Conservation (phyloP, 2,329 filamentous ascomycete species). For the Juglanconis oblonga region DNA sequence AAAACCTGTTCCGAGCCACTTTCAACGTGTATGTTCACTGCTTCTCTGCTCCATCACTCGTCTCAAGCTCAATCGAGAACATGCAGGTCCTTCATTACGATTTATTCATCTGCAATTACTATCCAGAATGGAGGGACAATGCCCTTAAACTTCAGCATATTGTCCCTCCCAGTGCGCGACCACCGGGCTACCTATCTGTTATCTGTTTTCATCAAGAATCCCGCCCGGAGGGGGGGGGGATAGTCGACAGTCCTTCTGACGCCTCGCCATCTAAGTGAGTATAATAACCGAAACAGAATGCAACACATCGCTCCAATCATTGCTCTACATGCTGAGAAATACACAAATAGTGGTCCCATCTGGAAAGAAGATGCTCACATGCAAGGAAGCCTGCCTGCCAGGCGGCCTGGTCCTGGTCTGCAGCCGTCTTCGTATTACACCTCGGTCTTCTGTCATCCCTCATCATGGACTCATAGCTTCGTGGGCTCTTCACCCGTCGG, state of each 20-base stretch:
- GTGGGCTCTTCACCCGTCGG: conserved; percentile 2
- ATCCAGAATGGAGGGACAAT: no score
- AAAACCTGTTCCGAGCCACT: no score
- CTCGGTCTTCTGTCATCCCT: neutral
- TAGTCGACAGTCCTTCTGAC: neutral
- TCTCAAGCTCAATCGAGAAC: no score
- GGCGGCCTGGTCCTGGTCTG: neutral
- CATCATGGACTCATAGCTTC: neutral
- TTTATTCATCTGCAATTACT: no score
- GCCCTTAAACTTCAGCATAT: no score
- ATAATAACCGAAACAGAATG: neutral
- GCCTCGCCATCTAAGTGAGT: neutral
- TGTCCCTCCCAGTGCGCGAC: no score
- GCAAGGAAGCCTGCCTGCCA: neutral
- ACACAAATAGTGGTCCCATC: conserved; percentile 6
- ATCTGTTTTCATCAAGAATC: no score
- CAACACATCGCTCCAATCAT: neutral
- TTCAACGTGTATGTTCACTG: no score
- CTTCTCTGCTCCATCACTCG: no score
- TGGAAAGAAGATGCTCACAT: neutral
- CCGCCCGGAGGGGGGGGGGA: no score
- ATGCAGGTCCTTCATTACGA: no score
- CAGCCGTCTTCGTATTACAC: neutral
- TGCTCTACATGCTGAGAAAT: neutral
- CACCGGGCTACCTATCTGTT: no score